Evolutionary conservation across 176 grass and related monocot species (phyloP).

Genomic region (Coix lacrymajobi): DNA sequence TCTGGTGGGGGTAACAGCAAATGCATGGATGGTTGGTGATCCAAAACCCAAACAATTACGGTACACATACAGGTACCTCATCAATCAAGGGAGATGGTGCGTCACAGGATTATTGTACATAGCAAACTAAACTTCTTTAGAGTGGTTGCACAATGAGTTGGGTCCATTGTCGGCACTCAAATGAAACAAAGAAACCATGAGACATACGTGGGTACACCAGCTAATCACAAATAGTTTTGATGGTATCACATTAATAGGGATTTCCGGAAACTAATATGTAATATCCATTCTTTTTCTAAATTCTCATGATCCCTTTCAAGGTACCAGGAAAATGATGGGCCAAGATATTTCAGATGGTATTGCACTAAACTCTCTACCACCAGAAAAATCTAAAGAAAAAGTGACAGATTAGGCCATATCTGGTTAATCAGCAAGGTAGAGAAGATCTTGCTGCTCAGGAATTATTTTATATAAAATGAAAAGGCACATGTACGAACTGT

Average conservation of each 20-base stretch:
- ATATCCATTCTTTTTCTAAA: not conserved
- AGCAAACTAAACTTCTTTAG: not conserved
- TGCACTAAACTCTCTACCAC: not conserved
- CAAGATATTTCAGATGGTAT: conserved; percentile 21
- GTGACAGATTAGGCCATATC: conserved; percentile 16
- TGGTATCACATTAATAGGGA: not conserved
- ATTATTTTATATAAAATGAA: not conserved
- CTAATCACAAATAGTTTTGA: not conserved
- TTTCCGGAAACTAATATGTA: not conserved
- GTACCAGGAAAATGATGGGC: conserved; percentile 16
- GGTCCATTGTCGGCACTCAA: not conserved
- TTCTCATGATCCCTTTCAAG: not conserved
- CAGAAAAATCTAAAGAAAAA: conserved; percentile 25
- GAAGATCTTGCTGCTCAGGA: not conserved
- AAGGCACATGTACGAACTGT: not conserved
- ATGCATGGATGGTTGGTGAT: conserved; percentile 38
- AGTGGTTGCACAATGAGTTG: not conserved
- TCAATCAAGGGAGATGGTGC: not conserved
- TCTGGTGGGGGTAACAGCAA: conserved; percentile 27
- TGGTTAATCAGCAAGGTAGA: conserved; percentile 8
- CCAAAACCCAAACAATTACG: conserved; percentile 34
- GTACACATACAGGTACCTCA: conserved; percentile 11
- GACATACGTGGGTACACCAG: not conserved
- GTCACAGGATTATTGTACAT: not conserved
- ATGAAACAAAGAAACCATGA: not conserved